Base-by-base conservation (phyloP, 2,329 filamentous ascomycete genomes). In the Exophiala spinifera region DNA sequence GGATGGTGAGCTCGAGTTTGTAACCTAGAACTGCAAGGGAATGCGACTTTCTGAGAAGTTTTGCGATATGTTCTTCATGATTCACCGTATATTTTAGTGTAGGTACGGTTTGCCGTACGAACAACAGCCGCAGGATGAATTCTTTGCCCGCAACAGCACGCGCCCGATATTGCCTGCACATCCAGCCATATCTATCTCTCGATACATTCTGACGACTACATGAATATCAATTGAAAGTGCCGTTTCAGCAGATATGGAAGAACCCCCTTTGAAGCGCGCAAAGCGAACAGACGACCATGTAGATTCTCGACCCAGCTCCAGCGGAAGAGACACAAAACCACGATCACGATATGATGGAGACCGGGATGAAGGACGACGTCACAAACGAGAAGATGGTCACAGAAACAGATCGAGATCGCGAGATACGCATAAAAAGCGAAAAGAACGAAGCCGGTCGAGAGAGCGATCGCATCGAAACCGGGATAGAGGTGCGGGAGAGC, bases 221-320 rank as follows among this genome's bases (percentile, higher is more conserved):
- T 20, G 13, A 40, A 15, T 40, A n/a, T 31, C 8, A 10, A 31
- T 31, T 10, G 7, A 31, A 31, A 10, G 28, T 8, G 28, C 11
- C 10, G n/a, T 3, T 15, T 17, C 19, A 5, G 19, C 31, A 44
- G 17, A 13, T 21, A 82, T 82, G 80, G 69, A 78, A 20, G 79
- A 81, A 63, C 76, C 76, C 61, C 73, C 79, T 56, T 68, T 76
- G 49, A 80, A 79, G 66, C 77, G 78, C 47, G 67, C 75, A 17
- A 74, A 76, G 55, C 70, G 75, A 45, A 75, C 75, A n/a, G 83
- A 86, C 62, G 69, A 73, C 37, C 66, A 62, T 17, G 17, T 63
- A 23, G 60, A 63, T 23, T 45, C 58, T 51, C 50, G 65, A 65
- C 46, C 72, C 67, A 66, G 74, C 51, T 74, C 77, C 56, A 65